Base-by-base conservation (phyloP, 352 stramenopile species). In the Peronospora farinosa region DNA sequence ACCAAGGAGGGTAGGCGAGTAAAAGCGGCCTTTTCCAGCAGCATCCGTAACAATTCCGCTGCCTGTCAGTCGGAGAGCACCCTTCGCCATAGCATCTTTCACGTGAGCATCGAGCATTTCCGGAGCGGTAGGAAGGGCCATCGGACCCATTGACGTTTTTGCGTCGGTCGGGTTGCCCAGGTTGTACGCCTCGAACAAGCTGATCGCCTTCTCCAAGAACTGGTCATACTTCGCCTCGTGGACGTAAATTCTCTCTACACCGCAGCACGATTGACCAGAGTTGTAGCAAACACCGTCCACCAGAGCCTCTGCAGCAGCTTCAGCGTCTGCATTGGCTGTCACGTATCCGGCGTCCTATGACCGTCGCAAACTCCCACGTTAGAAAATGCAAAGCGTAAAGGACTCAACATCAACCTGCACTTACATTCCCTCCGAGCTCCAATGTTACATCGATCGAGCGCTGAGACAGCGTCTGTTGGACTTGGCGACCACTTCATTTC, bases 271-370 rank as follows among this genome's bases (percentile, higher is more conserved):
- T 66, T 95, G 84, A 15, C 84, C 84, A 3, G 81, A 74, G 56
- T 92, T 92, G 63, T 87, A 92, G 63, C 84, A 86, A 46, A 74
- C 80, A 27, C 81, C 79, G 47, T 92, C 84, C 15, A 88, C 74
- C n/a, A 91, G 59, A 15, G 71, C 66, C 30, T 86, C 79, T 3
- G 75, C 84, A 9, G 81, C 81, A 6, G 71, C 59, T 51, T 72
- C 65, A 23, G 77, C 61, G 42, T 95, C 81, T 0, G 79, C 79
- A 47, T 90, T 73, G 15, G 62, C 56, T 9, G 78, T 76, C 13
- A 92, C 80, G 47, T 91, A 92, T 36, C 70, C 78, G 37, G 78
- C 72, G 36, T 92, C 84, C 68, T 89, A 54, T 8, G 56, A 1
- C 15, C 50, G 35, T 5, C 5, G 36, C 17, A 46, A 31, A 40